Evolutionary conservation across 2,329 filamentous ascomycete species (phyloP).

Genomic region (Cladosporium sp.): DNA sequence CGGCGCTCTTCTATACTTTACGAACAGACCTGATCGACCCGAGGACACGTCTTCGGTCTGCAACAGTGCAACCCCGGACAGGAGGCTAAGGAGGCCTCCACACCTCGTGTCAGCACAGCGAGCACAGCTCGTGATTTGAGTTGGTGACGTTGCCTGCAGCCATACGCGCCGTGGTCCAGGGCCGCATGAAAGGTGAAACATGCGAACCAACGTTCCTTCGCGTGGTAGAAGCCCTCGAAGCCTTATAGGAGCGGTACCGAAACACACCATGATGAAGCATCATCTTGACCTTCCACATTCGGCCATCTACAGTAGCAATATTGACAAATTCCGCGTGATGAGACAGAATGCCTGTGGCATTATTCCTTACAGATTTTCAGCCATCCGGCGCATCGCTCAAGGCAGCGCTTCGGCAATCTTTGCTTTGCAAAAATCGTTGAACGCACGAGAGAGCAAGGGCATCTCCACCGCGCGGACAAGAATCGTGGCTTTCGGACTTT

Average conservation of each 20-base stretch:
- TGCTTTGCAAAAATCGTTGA: constrained; percentile 16
- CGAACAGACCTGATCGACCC: constrained; percentile 15
- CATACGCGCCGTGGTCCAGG: constrained; percentile 10
- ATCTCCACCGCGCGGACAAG: constrained; percentile 13
- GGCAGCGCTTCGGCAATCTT: constrained; percentile 16
- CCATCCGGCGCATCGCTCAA: background rate
- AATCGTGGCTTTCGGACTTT: constrained; percentile 18
- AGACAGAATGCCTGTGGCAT: background rate
- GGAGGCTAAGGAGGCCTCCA: background rate
- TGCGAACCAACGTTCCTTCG: constrained; percentile 14
- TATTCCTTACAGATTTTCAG: background rate
- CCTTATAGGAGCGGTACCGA: background rate
- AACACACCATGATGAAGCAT: background rate
- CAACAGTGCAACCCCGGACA: background rate
- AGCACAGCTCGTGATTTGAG: background rate
- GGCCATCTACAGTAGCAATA: background rate
- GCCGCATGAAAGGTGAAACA: constrained; percentile 14
- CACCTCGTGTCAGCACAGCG: background rate
- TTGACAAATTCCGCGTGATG: background rate
- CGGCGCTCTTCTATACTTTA: background rate
- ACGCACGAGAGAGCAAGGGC: background rate
- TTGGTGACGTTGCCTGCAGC: constrained; percentile 20
- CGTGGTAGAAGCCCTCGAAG: background rate
- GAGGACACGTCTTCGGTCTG: constrained; percentile 11
- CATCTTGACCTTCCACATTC: background rate